Evolutionary conservation across 345 rosid genomes (phyloP).

Genomic region (Populus ilicifolia): DNA sequence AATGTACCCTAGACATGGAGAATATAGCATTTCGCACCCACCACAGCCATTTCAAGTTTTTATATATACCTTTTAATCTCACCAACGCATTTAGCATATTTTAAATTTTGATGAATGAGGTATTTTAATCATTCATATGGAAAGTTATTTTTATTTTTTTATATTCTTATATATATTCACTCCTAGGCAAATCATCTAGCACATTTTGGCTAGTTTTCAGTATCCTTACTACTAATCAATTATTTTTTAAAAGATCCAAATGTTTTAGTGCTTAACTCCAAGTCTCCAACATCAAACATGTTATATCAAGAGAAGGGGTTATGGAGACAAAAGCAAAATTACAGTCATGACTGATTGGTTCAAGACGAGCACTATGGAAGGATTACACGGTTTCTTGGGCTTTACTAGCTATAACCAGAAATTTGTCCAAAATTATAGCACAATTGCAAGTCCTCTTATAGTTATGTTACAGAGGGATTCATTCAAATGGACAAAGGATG

Average conservation of each 20-base stretch:
- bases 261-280: background rate
- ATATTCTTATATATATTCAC: background rate
- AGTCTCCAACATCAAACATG: background rate
- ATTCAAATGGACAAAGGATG: too few species aligned
- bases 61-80: background rate
- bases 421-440: background rate
- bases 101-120: background rate
- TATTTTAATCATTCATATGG: background rate
- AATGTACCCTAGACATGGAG: background rate
- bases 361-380: accelerated
- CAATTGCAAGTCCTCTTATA: too few species aligned
- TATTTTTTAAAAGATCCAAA: background rate
- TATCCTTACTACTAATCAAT: too few species aligned
- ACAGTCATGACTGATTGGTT: background rate
- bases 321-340: background rate
- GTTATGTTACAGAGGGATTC: too few species aligned
- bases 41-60: background rate
- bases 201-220: too few species aligned
- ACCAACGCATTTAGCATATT: background rate
- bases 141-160: background rate
- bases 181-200: background rate
- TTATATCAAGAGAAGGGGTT: background rate
- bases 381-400: background rate
- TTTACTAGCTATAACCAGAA: background rate
- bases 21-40: background rate